These are phyloP conservation scores for Macrophomina pseudophaseolina DNA, from an alignment of 2,329 filamentous ascomycete species.

Conservation along the genomic window DNA sequence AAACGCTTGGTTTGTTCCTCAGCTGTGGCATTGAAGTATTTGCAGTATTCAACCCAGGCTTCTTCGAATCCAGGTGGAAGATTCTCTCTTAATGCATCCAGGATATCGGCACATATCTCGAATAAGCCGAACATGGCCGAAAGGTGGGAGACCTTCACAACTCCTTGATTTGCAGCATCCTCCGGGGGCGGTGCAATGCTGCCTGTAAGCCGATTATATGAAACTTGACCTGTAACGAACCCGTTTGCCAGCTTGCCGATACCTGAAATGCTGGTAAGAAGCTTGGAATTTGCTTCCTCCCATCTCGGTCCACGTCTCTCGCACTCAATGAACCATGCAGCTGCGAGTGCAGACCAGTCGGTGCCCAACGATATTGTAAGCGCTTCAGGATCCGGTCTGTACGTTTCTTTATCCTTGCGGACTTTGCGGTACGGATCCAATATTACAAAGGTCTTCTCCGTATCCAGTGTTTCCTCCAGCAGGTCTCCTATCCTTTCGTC, in stretches of 20 bases:
- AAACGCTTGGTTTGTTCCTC: constrained; percentile 61
- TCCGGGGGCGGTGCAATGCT: constrained; percentile 58
- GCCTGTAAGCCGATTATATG: constrained; percentile 58
- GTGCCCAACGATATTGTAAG: constrained; percentile 62
- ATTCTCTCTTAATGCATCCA: constrained; percentile 55
- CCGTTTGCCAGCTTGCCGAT: constrained; percentile 63
- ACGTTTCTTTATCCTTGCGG: constrained; percentile 45
- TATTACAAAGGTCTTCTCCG: constrained; percentile 57
- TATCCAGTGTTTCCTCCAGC: constrained; percentile 57
- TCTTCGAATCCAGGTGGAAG: constrained; percentile 57
- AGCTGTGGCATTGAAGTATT: constrained; percentile 58
- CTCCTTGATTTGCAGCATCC: constrained; percentile 58
- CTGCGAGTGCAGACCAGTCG: constrained; percentile 64
- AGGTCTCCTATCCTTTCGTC: constrained; percentile 63
- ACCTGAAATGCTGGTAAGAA: constrained; percentile 55
- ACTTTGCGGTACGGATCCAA: constrained; percentile 66
- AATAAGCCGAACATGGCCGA: constrained; percentile 64
- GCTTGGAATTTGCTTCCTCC: constrained; percentile 58
- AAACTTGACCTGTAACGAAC: constrained; percentile 59
- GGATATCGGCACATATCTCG: constrained; percentile 62
- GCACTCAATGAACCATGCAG: constrained; percentile 65
- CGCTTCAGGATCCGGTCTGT: constrained; percentile 44
- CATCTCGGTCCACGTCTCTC: constrained; percentile 61
- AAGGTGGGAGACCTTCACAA: constrained; percentile 60
- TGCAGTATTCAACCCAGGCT: constrained; percentile 65